These are phyloP conservation scores for Ophiostoma populinum DNA, from an alignment of 2,329 filamentous ascomycete genomes.

Conservation along the genomic window DNA sequence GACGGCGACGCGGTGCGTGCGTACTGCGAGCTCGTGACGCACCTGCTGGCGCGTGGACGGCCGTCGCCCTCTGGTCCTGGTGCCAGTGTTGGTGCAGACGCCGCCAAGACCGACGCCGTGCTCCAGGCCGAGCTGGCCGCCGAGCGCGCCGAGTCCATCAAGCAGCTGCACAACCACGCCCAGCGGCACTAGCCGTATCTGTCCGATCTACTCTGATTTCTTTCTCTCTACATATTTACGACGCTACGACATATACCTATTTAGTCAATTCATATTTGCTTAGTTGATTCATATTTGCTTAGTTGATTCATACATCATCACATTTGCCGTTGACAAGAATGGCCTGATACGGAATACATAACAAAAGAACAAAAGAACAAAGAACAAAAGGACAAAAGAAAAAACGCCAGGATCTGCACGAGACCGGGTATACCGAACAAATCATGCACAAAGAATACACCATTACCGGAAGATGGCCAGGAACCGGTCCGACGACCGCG, in stretches of 20 bases:
- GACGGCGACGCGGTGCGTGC: constrained; percentile 42
- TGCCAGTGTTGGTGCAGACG: no score
- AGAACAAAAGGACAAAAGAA: neutral
- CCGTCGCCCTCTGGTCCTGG: no score
- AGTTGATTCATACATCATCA: no score
- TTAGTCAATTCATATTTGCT: no score
- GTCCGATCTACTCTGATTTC: neutral
- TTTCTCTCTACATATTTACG: neutral
- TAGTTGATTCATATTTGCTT: no score
- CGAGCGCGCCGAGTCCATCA: constrained; percentile 34
- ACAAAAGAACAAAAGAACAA: neutral
- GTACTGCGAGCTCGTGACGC: constrained; percentile 39
- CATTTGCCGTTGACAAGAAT: no score
- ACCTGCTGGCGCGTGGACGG: constrained; percentile 25
- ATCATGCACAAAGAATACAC: no score
- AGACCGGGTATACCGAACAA: neutral
- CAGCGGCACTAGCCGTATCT: constrained; percentile 7
- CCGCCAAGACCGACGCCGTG: constrained; percentile 10
- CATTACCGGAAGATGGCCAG: constrained; percentile 29
- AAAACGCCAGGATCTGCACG: neutral
- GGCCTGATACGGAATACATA: no score
- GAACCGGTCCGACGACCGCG: constrained; percentile 20
- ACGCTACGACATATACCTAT: no score
- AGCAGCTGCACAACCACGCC: constrained; percentile 30
- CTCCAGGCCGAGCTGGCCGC: constrained; percentile 28